Conservation (phyloP, 1,284 basidiomycete genomes). For the Microbotryum scabiosae region DNA sequence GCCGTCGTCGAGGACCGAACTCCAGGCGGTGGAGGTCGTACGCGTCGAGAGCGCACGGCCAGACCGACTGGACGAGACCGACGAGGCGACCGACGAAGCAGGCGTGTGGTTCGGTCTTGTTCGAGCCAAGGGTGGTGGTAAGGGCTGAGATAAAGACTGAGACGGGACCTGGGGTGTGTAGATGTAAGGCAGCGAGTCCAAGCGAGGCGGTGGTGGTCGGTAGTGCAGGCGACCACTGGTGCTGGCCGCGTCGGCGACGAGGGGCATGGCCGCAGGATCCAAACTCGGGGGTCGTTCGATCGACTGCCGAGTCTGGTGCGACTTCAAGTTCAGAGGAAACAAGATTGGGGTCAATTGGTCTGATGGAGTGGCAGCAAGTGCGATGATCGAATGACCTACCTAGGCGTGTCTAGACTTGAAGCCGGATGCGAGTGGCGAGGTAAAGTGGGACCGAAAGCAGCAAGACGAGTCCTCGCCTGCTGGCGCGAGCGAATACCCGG, state of each 20-base stretch:
- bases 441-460: no score
- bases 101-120: conserved; percentile 1
- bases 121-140: background rate
- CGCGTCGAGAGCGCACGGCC: background rate
- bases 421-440: no score
- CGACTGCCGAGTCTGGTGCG: no score
- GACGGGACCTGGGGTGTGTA: background rate
- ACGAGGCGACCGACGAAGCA: conserved; percentile 1
- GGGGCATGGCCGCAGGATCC: no score
- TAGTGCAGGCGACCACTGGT: background rate
- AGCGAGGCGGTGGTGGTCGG: background rate
- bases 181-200: background rate
- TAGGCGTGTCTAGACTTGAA: no score
- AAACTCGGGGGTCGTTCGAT: no score
- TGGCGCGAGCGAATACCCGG: no score
- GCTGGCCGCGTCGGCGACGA: background rate
- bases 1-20: background rate
- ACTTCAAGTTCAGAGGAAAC: no score
- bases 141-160: background rate
- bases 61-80: background rate
- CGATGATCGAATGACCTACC: no score
- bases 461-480: no score
- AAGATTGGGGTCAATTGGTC: no score
- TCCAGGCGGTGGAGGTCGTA: conserved; percentile 3
- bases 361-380: no score